Evolutionary conservation across 306 rosid genomes (phyloP).

Genomic region (cucumber (Cucumis sativus)): DNA sequence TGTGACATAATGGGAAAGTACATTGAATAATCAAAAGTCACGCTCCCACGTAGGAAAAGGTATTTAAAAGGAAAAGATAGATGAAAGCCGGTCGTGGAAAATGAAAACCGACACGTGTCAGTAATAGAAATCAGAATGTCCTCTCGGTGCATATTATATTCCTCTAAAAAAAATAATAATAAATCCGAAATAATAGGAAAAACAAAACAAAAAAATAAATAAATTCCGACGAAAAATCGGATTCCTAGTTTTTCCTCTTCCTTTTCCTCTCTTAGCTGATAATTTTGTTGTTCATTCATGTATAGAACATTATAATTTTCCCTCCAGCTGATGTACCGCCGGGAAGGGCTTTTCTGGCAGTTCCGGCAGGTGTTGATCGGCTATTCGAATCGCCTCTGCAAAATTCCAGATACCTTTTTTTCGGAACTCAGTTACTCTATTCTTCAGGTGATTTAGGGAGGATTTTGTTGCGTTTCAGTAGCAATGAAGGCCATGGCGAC

Average conservation of each 20-base stretch:
- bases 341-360: neutral
- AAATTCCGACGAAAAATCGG: neutral
- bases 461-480: slow-evolving; percentile 8
- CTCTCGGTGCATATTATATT: neutral
- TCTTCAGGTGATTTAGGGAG: neutral
- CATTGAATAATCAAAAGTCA: neutral
- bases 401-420: neutral
- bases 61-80: neutral
- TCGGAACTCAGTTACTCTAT: slow-evolving; percentile 1
- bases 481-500: slow-evolving; percentile 50
- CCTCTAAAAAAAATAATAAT: neutral
- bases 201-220: neutral
- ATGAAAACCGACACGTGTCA: neutral
- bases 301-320: neutral
- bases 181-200: neutral
- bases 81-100: neutral
- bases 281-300: neutral
- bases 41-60: neutral
- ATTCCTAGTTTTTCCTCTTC: neutral
- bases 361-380: neutral
- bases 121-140: neutral
- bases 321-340: neutral
- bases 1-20: neutral
- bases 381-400: neutral
- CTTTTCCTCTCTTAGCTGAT: neutral